Percentiles rank a stretch among this genome's conserved stretches.
Evolutionary conservation across 1,284 basidiomycete species (phyloP).

Genomic region (Coniferiporia sulphurascens): DNA sequence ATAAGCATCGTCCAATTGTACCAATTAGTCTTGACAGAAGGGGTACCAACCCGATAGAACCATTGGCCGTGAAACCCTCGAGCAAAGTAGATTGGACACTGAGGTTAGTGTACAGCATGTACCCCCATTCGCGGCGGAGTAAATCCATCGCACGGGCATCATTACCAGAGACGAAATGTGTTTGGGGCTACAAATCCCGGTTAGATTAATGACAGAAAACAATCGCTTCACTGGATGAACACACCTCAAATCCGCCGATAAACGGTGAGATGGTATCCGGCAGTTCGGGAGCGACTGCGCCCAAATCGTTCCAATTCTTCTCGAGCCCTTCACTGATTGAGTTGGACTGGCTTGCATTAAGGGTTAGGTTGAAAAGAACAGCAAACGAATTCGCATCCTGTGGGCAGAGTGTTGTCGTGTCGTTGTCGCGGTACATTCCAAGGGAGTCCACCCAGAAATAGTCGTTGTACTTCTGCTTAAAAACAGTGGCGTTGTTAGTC

Average conservation of each 20-base stretch:
- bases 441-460: constrained; percentile 38
- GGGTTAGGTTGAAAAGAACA: constrained; percentile 45
- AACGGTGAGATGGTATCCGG: constrained; percentile 50
- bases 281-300: constrained; percentile 44
- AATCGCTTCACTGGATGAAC: not conserved
- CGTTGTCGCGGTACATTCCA: constrained; percentile 46
- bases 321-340: constrained; percentile 41
- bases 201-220: not conserved
- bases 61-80: constrained; percentile 48
- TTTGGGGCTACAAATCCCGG: constrained; percentile 35
- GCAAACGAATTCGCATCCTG: constrained; percentile 51
- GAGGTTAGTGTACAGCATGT: constrained; percentile 48
- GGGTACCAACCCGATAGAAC: constrained; percentile 38
- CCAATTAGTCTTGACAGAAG: not conserved
- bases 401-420: constrained; percentile 38
- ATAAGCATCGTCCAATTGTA: not conserved
- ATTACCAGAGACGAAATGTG: constrained; percentile 45
- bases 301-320: constrained; percentile 45
- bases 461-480: constrained; percentile 40
- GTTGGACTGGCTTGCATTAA: constrained; percentile 34
- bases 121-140: constrained; percentile 46
- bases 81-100: constrained; percentile 47
- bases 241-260: constrained; percentile 45
- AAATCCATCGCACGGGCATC: constrained; percentile 45
- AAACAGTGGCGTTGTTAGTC: constrained; percentile 36